These are phyloP conservation scores for Colletotrichum tanaceti DNA, from an alignment of 2,329 filamentous ascomycete genomes.

Conservation along the genomic window DNA sequence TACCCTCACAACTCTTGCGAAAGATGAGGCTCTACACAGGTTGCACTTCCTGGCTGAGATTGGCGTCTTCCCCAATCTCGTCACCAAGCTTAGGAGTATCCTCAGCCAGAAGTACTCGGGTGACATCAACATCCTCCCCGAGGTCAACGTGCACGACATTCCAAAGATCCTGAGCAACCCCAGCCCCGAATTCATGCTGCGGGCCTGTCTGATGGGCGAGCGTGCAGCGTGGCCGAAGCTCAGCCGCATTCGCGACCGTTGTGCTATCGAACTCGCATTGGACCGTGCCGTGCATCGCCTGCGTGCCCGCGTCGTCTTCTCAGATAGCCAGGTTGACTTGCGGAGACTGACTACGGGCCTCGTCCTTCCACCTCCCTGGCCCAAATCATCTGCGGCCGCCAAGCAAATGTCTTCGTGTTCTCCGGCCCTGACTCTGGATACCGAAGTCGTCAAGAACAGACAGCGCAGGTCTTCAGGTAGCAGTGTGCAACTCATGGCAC, in stretches of 20 bases:
- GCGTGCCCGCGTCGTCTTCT: slow-evolving; percentile 76
- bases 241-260: slow-evolving; percentile 85
- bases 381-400: slow-evolving; percentile 42
- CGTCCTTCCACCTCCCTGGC: slow-evolving; percentile 44
- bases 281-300: slow-evolving; percentile 79
- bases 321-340: slow-evolving; percentile 71
- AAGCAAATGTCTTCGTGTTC: slow-evolving; percentile 42
- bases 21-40: slow-evolving; percentile 82
- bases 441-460: slow-evolving; percentile 49
- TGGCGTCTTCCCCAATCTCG: slow-evolving; percentile 80
- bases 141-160: slow-evolving; percentile 79
- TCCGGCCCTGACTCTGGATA: slow-evolving; percentile 43
- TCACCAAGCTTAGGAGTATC: slow-evolving; percentile 83
- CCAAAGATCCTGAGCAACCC: slow-evolving; percentile 85
- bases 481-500: slow-evolving; percentile 56
- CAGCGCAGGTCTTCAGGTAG: slow-evolving; percentile 64
- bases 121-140: slow-evolving; percentile 92
- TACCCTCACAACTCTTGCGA: slow-evolving; percentile 77
- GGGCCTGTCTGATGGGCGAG: slow-evolving; percentile 81
- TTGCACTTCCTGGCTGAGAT: slow-evolving; percentile 84
- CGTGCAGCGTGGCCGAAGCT: slow-evolving; percentile 93
- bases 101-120: slow-evolving; percentile 92
- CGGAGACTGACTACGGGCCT: slow-evolving; percentile 57
- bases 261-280: slow-evolving; percentile 87
- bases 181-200: slow-evolving; percentile 85